Evolutionary conservation across 441 rosid genomes (phyloP).

Genomic region (Populus trichocarpa): DNA sequence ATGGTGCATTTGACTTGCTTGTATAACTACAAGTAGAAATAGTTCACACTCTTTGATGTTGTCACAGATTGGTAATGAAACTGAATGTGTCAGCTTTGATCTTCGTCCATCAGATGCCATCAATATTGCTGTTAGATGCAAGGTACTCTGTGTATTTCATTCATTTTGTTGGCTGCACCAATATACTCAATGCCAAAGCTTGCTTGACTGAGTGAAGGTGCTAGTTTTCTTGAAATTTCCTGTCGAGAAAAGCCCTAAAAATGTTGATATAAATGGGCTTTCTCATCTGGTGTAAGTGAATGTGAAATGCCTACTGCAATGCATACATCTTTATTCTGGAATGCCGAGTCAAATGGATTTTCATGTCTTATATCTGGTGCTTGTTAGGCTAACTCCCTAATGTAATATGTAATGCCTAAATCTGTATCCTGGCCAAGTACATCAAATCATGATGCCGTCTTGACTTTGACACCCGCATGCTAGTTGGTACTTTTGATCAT

Average conservation of each 20-base stretch:
- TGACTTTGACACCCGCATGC: neutral
- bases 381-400: neutral
- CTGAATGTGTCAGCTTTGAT: slow-evolving; percentile 72
- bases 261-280: neutral
- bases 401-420: neutral
- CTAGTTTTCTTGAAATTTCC: neutral
- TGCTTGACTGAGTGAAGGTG: neutral
- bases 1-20: neutral
- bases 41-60: slow-evolving; percentile 17
- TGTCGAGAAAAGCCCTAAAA: neutral
- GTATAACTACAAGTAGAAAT: neutral
- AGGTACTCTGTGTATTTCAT: slow-evolving; percentile 39
- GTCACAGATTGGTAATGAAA: slow-evolving; percentile 57
- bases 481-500: neutral
- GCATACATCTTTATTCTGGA: neutral
- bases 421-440: neutral
- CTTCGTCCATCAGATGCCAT: slow-evolving; percentile 97
- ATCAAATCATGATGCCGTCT: neutral
- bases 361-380: neutral
- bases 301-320: neutral
- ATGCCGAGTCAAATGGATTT: neutral
- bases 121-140: slow-evolving; percentile 98
- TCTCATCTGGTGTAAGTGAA: neutral
- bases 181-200: neutral
- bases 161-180: neutral